Evolutionary conservation across 2,329 filamentous ascomycete species (phyloP).

Genomic region (Madurella mycetomatis): DNA sequence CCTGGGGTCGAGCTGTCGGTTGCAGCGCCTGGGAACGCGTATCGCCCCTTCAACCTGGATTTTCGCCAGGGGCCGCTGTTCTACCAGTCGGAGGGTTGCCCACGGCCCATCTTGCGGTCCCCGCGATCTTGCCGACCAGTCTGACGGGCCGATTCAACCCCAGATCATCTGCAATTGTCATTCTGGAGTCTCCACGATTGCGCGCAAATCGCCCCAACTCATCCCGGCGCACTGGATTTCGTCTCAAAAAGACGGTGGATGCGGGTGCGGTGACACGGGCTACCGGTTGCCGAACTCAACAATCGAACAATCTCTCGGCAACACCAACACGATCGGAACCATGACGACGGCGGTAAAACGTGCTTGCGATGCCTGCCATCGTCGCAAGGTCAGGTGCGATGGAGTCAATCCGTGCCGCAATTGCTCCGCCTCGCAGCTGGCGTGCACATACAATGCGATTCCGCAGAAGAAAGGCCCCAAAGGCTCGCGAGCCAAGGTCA

Average conservation of each 20-base stretch:
- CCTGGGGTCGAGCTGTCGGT: background rate
- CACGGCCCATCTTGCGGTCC: constrained; percentile 7
- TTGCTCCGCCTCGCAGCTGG: constrained; percentile 61
- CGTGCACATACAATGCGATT: constrained; percentile 70
- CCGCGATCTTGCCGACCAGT: constrained; percentile 17
- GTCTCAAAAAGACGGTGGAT: constrained; percentile 22
- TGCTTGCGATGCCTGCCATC: constrained; percentile 70
- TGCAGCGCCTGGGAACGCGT: background rate
- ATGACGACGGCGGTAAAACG: constrained; percentile 54
- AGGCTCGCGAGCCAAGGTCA: constrained; percentile 69
- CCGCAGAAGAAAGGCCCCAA: constrained; percentile 75
- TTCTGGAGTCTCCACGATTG: constrained; percentile 28
- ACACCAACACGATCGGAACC: constrained; percentile 15
- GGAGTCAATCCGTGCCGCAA: constrained; percentile 67
- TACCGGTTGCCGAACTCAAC: constrained; percentile 18
- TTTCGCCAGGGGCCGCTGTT: background rate
- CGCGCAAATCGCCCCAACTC: constrained; percentile 19
- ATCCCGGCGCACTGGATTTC: constrained; percentile 17
- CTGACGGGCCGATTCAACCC: constrained; percentile 28
- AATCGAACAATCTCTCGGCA: constrained; percentile 8
- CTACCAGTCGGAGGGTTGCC: background rate
- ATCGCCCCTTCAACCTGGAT: background rate
- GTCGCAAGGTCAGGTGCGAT: constrained; percentile 71
- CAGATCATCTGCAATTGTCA: constrained; percentile 23
- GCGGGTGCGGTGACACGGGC: constrained; percentile 19